phyloP scores from a whole-genome alignment of 2,329 filamentous ascomycete genomes.

The Trichophyton benhamiae region DNA sequence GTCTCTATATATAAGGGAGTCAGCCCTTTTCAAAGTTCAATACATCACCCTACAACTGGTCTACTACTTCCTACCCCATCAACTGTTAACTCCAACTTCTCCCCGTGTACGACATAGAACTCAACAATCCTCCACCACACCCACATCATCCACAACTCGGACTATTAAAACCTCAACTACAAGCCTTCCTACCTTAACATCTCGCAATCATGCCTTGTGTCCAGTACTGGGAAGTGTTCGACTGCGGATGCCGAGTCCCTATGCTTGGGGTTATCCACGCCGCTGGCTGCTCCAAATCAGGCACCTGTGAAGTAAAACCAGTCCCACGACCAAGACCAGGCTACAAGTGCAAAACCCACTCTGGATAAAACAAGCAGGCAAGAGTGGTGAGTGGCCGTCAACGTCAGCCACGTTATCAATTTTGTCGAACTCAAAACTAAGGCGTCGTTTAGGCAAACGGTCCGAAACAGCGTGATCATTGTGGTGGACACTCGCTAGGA shows the following conservation, averaged over 20 bases:
- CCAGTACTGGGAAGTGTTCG: slow-evolving; percentile 12
- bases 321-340: neutral
- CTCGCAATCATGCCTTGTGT: slow-evolving; percentile 10
- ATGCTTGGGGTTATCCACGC: neutral
- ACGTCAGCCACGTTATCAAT: neutral
- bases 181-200: neutral
- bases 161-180: neutral
- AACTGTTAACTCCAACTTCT: neutral
- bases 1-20: neutral
- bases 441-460: slow-evolving; percentile 3
- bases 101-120: neutral
- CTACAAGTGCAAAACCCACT: slow-evolving; percentile 1
- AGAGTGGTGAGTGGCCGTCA: neutral
- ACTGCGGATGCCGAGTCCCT: slow-evolving; percentile 10
- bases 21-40: neutral
- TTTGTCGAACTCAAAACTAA: neutral
- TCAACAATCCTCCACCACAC: neutral
- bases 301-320: neutral
- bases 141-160: neutral
- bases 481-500: neutral
- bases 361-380: neutral
- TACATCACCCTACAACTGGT: neutral
- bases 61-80: neutral
- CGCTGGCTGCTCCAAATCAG: neutral
- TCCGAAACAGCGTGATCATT: neutral